Evolutionary conservation across 2,329 filamentous ascomycete species (phyloP), one percentile per base, ranked within the genome.

Genomic region (Trichoderma brevicompactum): DNA sequence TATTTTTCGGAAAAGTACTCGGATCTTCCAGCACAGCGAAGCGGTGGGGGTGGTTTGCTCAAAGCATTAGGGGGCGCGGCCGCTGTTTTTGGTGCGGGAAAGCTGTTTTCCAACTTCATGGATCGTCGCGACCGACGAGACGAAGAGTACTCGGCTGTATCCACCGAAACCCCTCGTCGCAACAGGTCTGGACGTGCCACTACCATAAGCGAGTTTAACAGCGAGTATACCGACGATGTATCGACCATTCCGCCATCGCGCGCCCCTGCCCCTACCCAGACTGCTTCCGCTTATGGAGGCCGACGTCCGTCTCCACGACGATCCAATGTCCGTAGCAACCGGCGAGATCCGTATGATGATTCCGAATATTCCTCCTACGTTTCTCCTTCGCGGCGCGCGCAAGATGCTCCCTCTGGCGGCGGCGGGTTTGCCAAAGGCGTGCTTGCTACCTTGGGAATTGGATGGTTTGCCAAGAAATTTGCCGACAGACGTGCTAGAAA

Each of bases 1-100:
- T 88, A 87, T 68, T 77, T 84, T 40, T 85, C 89, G 44, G 89
- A 92, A 69, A 92, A 92, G 74, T 84, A 85, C 65, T 85, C 84
- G 0, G 83, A 87, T n/a, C 68, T 74, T 61, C 69, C 71, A 34
- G 78, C 36, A 6, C 66, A 78, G 28, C 80, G 74, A 71, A 75
- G 73, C 65, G 75, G 79, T 43, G 79, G 81, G 4, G 83, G 84
- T 17, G 87, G 88, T 8, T 82, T 90, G 69, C 84, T 87, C 74
- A 85, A 85, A 71, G 85, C 84, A 60, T 66, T 92, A 2, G 75
- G 89, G 13, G 83, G 85, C 52, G 79, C 86, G 23, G 88, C 86
- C 13, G 89, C 87, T 0, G 79, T 84, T 5, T 74, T 89, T 1
- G 90, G 89, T 17, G 88, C 84, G 7, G 86, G 85, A 17, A 86